A percentile compares a stretch with the other conserved stretches of the same genome.
phyloP scores from a whole-genome alignment of 2,329 filamentous ascomycete genomes.

The Acrocalymma vagum region DNA sequence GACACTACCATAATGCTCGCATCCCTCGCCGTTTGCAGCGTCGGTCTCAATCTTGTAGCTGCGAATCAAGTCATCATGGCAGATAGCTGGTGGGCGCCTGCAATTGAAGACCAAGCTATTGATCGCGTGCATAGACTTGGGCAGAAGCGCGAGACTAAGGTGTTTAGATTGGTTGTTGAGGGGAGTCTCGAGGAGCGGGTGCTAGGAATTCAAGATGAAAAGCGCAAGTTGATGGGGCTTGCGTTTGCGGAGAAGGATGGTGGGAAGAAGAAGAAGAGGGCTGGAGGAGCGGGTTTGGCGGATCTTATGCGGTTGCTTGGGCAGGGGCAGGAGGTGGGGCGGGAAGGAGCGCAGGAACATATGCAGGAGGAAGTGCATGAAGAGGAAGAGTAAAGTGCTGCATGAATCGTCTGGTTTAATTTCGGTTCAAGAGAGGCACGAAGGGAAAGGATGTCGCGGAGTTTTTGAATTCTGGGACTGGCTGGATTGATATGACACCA shows the following conservation, averaged over 20 bases:
- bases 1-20: constrained; percentile 80
- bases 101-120: constrained; percentile 90
- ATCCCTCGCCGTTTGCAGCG: constrained; percentile 81
- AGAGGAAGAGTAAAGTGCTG: too few relatives aligned
- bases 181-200: constrained; percentile 83
- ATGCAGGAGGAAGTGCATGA: too few relatives aligned
- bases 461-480: too few relatives aligned
- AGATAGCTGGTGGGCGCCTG: constrained; percentile 90
- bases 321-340: too few relatives aligned
- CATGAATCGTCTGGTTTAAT: too few relatives aligned
- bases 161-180: constrained; percentile 85
- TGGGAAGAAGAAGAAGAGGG: constrained; percentile 60
- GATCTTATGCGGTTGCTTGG: constrained; percentile 54
- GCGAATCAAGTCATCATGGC: constrained; percentile 86
- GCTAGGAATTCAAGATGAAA: constrained; percentile 78
- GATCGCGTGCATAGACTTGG: constrained; percentile 88
- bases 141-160: constrained; percentile 79
- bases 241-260: constrained; percentile 78
- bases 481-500: too few relatives aligned
- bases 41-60: constrained; percentile 85
- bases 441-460: too few relatives aligned
- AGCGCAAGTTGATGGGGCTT: constrained; percentile 78
- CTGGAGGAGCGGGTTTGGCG: constrained; percentile 53
- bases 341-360: too few relatives aligned
- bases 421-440: too few relatives aligned